A percentile compares a stretch with the other conserved stretches of the same genome.
phyloP scores from a whole-genome alignment of 2,329 filamentous ascomycete species.

The Neopestalotiopsis rosae region DNA sequence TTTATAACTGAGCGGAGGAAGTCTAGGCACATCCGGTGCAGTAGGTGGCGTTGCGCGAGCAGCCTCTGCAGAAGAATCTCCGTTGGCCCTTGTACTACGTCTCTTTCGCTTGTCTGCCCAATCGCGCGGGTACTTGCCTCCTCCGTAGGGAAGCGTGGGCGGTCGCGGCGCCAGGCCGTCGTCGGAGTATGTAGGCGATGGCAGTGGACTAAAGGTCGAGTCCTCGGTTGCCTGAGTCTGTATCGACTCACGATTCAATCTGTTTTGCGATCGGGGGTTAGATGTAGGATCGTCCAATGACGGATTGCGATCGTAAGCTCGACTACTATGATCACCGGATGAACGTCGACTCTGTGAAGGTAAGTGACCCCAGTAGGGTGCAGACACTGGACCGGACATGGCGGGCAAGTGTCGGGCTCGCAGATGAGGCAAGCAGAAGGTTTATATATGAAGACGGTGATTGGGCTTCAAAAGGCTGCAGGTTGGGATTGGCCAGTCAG shows the following conservation, averaged over 20 bases:
- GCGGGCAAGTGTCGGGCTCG: slow-evolving; percentile 14
- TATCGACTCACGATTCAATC: slow-evolving; percentile 56
- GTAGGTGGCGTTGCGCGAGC: slow-evolving; percentile 48
- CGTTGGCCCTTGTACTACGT: slow-evolving; percentile 48
- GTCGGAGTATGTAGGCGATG: slow-evolving; percentile 59
- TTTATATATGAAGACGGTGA: slow-evolving; percentile 26
- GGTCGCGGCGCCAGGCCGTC: slow-evolving; percentile 63
- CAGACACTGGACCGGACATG: slow-evolving; percentile 21
- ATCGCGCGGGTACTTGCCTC: slow-evolving; percentile 48
- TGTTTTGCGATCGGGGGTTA: slow-evolving; percentile 45
- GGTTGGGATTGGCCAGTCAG: slow-evolving; percentile 15
- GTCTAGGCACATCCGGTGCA: slow-evolving; percentile 66
- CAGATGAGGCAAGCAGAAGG: slow-evolving; percentile 3
- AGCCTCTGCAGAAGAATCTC: slow-evolving; percentile 43
- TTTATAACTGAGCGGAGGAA: slow-evolving; percentile 63
- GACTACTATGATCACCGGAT: slow-evolving; percentile 38
- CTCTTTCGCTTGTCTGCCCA: slow-evolving; percentile 48
- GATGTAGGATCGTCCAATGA: slow-evolving; percentile 36
- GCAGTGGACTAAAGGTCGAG: slow-evolving; percentile 63
- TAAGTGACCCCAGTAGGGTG: slow-evolving; percentile 64
- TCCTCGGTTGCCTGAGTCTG: slow-evolving; percentile 64
- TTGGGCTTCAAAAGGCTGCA: slow-evolving; percentile 27
- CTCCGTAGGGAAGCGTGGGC: slow-evolving; percentile 58
- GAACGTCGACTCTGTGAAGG: slow-evolving; percentile 53
- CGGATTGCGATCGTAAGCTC: slow-evolving; percentile 36